Percentiles rank a stretch among this genome's conserved stretches.
These are phyloP conservation scores for Mucor saturninus DNA, from an alignment of 371 early-diverging fungal genomes.

Conservation along the genomic window DNA sequence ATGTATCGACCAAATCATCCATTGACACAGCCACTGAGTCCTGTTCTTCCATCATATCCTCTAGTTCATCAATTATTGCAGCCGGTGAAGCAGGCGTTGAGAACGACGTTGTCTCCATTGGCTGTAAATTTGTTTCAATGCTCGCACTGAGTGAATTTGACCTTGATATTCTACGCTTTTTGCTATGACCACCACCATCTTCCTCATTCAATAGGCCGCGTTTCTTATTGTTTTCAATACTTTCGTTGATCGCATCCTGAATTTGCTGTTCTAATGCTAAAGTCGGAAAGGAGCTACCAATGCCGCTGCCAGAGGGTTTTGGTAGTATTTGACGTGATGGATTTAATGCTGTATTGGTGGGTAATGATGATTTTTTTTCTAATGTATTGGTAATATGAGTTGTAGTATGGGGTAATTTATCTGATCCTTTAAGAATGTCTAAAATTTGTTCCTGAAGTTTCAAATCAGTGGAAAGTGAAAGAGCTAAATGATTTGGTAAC, in stretches of 20 bases:
- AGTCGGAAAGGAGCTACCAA: conserved; percentile 2
- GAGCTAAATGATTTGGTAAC: conserved; percentile 11
- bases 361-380: conserved; percentile 2
- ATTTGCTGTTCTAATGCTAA: conserved; percentile 19
- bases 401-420: background rate
- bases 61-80: conserved; percentile 17
- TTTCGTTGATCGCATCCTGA: conserved; percentile 19
- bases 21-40: conserved; percentile 48
- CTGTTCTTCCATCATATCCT: conserved; percentile 11
- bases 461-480: conserved; percentile 12
- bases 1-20: conserved; percentile 67
- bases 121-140: conserved; percentile 1
- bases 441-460: conserved; percentile 39
- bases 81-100: conserved; percentile 23
- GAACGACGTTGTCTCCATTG: conserved; percentile 3
- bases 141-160: conserved; percentile 11
- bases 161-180: conserved; percentile 15
- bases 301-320: conserved; percentile 28
- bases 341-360: background rate
- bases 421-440: conserved; percentile 27
- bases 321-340: conserved; percentile 32
- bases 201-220: background rate
- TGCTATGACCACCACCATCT: background rate
- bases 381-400: background rate
- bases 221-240: conserved; percentile 1